Evolutionary conservation across 1,284 basidiomycete genomes (phyloP).

Genomic region (Boletus sp.): DNA sequence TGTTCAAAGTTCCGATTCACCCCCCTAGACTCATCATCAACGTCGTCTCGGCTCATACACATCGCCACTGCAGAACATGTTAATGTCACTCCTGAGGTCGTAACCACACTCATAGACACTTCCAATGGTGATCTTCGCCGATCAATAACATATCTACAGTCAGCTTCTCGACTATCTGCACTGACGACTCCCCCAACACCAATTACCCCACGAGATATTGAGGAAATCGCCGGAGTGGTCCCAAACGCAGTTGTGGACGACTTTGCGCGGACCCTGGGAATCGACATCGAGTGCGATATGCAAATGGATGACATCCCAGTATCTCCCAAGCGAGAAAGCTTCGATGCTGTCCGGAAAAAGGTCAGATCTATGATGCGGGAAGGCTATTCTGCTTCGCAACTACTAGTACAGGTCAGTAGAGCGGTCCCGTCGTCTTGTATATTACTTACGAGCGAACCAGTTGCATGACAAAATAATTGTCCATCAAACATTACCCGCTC

Average conservation of each 20-base stretch:
- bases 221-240: slow-evolving; percentile 97
- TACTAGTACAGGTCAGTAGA: slow-evolving; percentile 75
- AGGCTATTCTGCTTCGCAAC: slow-evolving; percentile 92
- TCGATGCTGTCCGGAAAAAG: slow-evolving; percentile 69
- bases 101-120: slow-evolving; percentile 73
- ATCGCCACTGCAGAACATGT: slow-evolving; percentile 73
- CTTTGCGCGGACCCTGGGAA: slow-evolving; percentile 74
- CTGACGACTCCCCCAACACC: slow-evolving; percentile 68
- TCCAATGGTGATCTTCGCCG: slow-evolving; percentile 95
- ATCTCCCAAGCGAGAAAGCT: slow-evolving; percentile 44
- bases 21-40: slow-evolving; percentile 79
- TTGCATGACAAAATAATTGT: slow-evolving; percentile 88
- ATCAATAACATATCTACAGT: slow-evolving; percentile 98
- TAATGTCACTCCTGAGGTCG: slow-evolving; percentile 49
- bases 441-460: slow-evolving; percentile 41
- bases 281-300: slow-evolving; percentile 61
- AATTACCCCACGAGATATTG: slow-evolving; percentile 76
- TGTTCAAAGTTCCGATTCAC: slow-evolving; percentile 99
- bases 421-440: neutral
- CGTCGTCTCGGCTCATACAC: slow-evolving; percentile 73
- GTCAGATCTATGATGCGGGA: slow-evolving; percentile 80
- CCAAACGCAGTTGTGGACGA: slow-evolving; percentile 71
- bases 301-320: slow-evolving; percentile 42
- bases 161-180: slow-evolving; percentile 81
- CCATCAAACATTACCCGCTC: slow-evolving; percentile 77